Evolutionary conservation across 1,284 basidiomycete genomes (phyloP), one percentile per base, ranked within the genome.

Genomic region (Malassezia cuniculi): DNA sequence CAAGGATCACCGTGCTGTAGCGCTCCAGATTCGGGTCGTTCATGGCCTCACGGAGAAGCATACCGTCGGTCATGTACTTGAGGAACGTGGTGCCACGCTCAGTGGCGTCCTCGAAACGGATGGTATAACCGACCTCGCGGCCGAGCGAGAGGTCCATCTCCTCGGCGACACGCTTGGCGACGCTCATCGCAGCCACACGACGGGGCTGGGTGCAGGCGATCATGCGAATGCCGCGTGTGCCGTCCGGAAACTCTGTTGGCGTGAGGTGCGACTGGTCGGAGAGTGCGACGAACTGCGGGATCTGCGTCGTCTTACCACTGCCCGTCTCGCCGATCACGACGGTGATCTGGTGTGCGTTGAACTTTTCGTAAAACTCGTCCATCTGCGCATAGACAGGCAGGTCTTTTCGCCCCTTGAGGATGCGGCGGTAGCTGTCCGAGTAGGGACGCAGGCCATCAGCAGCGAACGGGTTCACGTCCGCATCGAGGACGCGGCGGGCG

Each of bases 71-170:
- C 89, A 97, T 94, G 72, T 97, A 95, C 51, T 55, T 56, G 36
- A 60, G 39, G 16, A 50, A 50, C 5, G 55, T 63, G 12, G 51
- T 54, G 11, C 51, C 30, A 19, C 57, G 50, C 14, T 65, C 58
- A 8, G 89, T 94, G 80, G 87, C 85, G 66, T 97, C 90, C 69
- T 97, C 90, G 70, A 99, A 99, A 67, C 93, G 85, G 61, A 95
- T 95, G 3, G 85, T 86, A 70, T 99, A 99, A 50, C 93, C 93
- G 51, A 97, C 90, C 57, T 94, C 79, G 66, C 84, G 81, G 38
- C 85, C 86, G 8, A 94, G 79, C 69, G 80, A 75, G 10, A 95
- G 85, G 68, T 94, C 89, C 84, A 95, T 87, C 70, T 97, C 90
- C 60, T 93, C 86, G 3, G 93, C 87, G 1, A 99, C 93, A 72